These are phyloP conservation scores for Schizophyllum amplum DNA, from an alignment of 1,284 basidiomycete species.

Conservation along the genomic window DNA sequence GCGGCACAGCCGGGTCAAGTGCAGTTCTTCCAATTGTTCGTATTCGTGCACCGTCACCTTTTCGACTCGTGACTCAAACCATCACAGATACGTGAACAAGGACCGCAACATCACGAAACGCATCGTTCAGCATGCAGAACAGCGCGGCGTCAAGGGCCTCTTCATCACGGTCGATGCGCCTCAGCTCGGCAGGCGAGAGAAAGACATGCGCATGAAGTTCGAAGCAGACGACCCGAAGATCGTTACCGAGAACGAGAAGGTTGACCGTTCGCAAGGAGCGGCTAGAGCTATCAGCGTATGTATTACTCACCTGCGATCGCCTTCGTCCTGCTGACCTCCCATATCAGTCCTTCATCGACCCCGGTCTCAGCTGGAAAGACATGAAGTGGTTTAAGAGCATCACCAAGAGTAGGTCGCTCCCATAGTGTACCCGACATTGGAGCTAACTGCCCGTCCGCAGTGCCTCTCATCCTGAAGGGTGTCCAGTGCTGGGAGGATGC, in stretches of 20 bases:
- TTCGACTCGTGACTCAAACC: background rate
- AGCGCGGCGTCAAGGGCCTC: constrained; percentile 75
- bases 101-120: constrained; percentile 77
- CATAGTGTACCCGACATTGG: background rate
- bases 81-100: constrained; percentile 71
- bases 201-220: constrained; percentile 96
- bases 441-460: constrained; percentile 24
- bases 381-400: constrained; percentile 84
- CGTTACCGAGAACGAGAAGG: constrained; percentile 42
- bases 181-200: constrained; percentile 84
- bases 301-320: constrained; percentile 6
- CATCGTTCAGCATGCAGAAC: constrained; percentile 79
- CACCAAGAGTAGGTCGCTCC: constrained; percentile 58
- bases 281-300: constrained; percentile 88
- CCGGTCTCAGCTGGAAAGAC: constrained; percentile 82
- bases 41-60: constrained; percentile 1
- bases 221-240: constrained; percentile 79
- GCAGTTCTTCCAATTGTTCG: constrained; percentile 74
- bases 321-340: constrained; percentile 2
- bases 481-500: constrained; percentile 64
- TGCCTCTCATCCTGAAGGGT: constrained; percentile 91
- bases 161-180: constrained; percentile 95
- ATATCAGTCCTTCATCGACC: constrained; percentile 85
- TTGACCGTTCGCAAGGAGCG: constrained; percentile 85
- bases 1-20: constrained; percentile 65